Conservation (phyloP, 192 early-diverging fungal species). For the Rhizophagus sp. region DNA sequence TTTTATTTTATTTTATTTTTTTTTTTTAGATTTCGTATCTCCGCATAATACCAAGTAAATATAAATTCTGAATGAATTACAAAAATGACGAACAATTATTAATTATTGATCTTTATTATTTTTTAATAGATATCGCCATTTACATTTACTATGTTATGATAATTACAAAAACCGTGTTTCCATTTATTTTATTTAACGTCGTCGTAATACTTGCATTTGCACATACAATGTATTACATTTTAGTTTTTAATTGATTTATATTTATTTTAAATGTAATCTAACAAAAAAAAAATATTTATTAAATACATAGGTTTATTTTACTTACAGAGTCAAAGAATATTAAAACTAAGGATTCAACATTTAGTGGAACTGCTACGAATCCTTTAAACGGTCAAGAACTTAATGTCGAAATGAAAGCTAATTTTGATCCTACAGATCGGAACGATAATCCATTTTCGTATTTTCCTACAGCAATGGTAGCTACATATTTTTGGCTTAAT, state of each 20-base stretch:
- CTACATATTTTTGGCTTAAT: background rate
- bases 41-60: background rate
- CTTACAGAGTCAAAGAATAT: background rate
- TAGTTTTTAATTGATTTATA: background rate
- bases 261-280: background rate
- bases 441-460: background rate
- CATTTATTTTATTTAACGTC: background rate
- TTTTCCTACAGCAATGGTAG: background rate
- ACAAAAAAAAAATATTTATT: background rate
- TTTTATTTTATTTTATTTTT: too few species aligned
- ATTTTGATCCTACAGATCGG: background rate
- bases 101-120: background rate
- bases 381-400: background rate
- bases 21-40: background rate
- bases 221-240: background rate
- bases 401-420: background rate
- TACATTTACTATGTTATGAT: background rate
- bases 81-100: too few species aligned
- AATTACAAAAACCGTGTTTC: background rate
- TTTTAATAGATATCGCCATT: background rate
- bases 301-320: background rate
- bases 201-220: background rate
- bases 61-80: background rate
- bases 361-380: background rate
- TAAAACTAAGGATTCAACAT: background rate